Conservation (phyloP, 78 protist genomes). For the Dictyostelium purpureum region DNA sequence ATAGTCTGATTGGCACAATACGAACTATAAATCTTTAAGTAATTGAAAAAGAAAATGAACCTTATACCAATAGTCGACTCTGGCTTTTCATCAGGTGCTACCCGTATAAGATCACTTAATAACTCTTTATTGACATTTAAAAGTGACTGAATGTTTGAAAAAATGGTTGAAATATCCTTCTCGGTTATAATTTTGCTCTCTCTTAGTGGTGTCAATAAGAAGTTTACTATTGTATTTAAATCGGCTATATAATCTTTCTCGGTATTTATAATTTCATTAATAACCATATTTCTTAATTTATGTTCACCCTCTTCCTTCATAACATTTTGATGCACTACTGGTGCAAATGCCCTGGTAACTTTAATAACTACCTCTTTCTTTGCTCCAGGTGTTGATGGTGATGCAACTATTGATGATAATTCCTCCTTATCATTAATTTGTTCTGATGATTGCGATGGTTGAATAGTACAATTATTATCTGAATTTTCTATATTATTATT, state of each 20-base stretch:
- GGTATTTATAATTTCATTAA: constrained; percentile 64
- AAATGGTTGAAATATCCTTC: constrained; percentile 40
- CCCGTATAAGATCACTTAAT: constrained; percentile 1
- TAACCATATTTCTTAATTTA: constrained; percentile 68
- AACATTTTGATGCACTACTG: constrained; percentile 56
- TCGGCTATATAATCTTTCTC: constrained; percentile 69
- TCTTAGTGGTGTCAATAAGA: constrained; percentile 33
- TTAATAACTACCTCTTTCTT: constrained; percentile 62
- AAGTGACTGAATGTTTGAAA: constrained; percentile 52
- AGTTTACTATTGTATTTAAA: constrained; percentile 20
- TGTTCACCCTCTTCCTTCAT: constrained; percentile 54
- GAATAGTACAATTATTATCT: neutral
- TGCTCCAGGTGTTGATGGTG: constrained; percentile 10
- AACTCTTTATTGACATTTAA: constrained; percentile 56
- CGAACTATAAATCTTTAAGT: constrained; percentile 48
- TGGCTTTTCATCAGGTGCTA: constrained; percentile 26
- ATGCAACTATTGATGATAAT: neutral
- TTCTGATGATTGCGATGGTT: constrained; percentile 6
- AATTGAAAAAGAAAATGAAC: constrained; percentile 26
- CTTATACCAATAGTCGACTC: constrained; percentile 26
- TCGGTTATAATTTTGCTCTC: constrained; percentile 32
- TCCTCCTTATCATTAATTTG: neutral
- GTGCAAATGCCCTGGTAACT: constrained; percentile 72
- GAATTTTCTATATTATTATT: neutral
- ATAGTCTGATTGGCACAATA: constrained; percentile 68